Evolutionary conservation across 352 stramenopile genomes (phyloP).

Genomic region (Blastocystis sp.): DNA sequence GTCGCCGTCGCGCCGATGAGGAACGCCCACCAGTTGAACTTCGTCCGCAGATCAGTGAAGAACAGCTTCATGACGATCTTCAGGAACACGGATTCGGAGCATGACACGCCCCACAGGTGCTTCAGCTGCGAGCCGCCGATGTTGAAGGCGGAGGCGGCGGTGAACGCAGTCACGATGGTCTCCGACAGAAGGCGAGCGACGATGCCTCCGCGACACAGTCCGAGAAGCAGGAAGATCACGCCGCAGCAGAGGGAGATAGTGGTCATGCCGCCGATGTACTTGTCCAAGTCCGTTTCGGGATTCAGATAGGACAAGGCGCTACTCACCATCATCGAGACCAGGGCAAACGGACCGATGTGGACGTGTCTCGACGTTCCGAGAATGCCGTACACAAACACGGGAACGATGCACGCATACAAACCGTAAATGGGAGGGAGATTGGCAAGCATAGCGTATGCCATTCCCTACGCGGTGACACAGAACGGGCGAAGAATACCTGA

Average conservation of each 20-base stretch:
- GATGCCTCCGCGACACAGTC: constrained; percentile 74
- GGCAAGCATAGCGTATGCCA: constrained; percentile 76
- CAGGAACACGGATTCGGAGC: constrained; percentile 44
- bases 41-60: constrained; percentile 31
- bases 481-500: constrained; percentile 40
- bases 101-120: constrained; percentile 74
- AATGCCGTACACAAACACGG: constrained; percentile 76
- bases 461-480: constrained; percentile 71
- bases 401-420: constrained; percentile 75
- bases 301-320: constrained; percentile 25
- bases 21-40: constrained; percentile 73
- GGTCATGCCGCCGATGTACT: constrained; percentile 42
- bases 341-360: constrained; percentile 75
- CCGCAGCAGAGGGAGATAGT: constrained; percentile 71
- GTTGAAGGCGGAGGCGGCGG: constrained; percentile 76
- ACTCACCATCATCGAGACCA: constrained; percentile 74
- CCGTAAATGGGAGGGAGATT: constrained; percentile 75
- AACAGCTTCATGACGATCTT: constrained; percentile 44
- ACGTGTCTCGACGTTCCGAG: constrained; percentile 75
- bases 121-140: constrained; percentile 76
- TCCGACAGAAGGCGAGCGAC: constrained; percentile 76
- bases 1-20: constrained; percentile 44
- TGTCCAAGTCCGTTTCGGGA: not conserved
- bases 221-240: constrained; percentile 74
- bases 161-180: constrained; percentile 76